Base-by-base conservation (phyloP, 2,329 filamentous ascomycete genomes). In the Aspergillaceae sp. region DNA sequence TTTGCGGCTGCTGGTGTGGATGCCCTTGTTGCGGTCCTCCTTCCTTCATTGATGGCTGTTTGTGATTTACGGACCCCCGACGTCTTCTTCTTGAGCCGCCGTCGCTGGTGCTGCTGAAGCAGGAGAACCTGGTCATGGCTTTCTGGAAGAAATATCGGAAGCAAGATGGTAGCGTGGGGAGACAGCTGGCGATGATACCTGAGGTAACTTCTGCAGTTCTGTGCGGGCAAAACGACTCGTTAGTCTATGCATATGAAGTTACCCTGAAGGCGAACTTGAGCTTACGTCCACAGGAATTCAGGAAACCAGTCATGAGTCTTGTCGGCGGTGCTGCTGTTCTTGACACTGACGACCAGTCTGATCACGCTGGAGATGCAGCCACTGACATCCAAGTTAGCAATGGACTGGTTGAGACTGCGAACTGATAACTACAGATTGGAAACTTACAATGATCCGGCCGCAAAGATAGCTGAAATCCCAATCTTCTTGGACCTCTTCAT, bases 261-360 rank as follows among this genome's bases (percentile, higher is more conserved):
- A 27, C 7, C 6, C n/a, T 11, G 1, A 10, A 26, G 30, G 8
- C 2, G 6, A 9, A 5, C 19, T 19, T 19, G 19, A n/a, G 45
- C 54, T 48, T 51, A 59, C 57, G 57, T 58, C 58, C 58, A 60
- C 3, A 61, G 42, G 29, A 57, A 53, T 33, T 54, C 50, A 7
- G 54, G 50, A 35, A 58, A 58, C 51, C 55, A 56, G 42, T 55
- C 54, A 11, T 56, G 50, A 3, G 56, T 59, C 40, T 51, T 54
- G 44, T 58, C 56, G 1, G 42, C 29, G 11, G 44, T 52, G 37
- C 42, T 33, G 8, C 44, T 44, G 43, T 53, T 55, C 19, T 43
- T 37, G 37, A 58, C 44, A 42, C 57, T 56, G 29, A 54, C 46
- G 6, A 44, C 44, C 9, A 61, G 49, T 35, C 56, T 50, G 52